Conservation (phyloP, 495 filamentous ascomycete species). For the Hypoxylon trugodes region DNA sequence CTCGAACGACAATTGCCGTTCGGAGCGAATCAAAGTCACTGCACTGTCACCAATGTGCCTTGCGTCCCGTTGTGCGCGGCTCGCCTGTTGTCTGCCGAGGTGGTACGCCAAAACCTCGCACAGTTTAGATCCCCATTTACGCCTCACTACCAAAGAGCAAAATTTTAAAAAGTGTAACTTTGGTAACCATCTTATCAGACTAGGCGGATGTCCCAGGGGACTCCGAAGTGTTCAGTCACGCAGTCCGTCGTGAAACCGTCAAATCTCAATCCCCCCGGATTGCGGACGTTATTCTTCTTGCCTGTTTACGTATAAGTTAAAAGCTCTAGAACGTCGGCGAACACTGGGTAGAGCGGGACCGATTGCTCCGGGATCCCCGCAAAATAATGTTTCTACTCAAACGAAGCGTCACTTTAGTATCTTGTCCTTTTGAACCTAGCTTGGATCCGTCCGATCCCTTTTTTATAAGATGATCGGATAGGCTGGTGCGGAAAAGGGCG, state of each 20-base stretch:
- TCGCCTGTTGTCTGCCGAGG: constrained; percentile 41
- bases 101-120: constrained; percentile 31
- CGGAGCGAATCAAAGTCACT: constrained; percentile 35
- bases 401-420: constrained; percentile 15
- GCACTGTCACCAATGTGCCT: constrained; percentile 40
- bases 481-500: constrained; percentile 4
- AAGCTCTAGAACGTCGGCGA: constrained; percentile 31
- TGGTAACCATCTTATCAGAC: constrained; percentile 31
- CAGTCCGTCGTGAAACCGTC: constrained; percentile 29
- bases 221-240: constrained; percentile 2
- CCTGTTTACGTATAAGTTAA: neutral
- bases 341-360: constrained; percentile 3
- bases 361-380: constrained; percentile 20
- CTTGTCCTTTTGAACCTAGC: neutral
- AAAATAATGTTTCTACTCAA: constrained; percentile 2
- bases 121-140: constrained; percentile 29
- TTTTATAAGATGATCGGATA: constrained; percentile 7
- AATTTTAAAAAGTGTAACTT: constrained; percentile 17
- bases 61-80: constrained; percentile 40
- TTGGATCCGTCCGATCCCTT: neutral
- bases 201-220: constrained; percentile 10
- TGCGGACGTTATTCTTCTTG: neutral
- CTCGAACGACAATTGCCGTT: constrained; percentile 40
- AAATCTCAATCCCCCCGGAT: constrained; percentile 31
- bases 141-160: constrained; percentile 17